Evolutionary conservation across 2,329 filamentous ascomycete species (phyloP), one percentile per base, ranked within the genome.

Genomic region (Colletotrichum australisinense): DNA sequence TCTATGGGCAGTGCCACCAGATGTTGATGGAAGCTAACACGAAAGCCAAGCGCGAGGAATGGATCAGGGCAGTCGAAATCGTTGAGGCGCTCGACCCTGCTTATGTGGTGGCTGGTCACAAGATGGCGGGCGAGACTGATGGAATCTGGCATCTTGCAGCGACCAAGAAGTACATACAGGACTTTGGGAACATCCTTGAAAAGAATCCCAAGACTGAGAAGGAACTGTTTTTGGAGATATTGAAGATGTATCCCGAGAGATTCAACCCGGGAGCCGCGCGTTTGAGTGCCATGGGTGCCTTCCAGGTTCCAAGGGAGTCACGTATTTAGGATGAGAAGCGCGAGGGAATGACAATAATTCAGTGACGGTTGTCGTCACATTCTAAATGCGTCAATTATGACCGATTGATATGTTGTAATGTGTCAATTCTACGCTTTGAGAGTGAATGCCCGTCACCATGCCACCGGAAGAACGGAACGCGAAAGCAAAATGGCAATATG

Each of bases 1-100:
- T 84, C 1, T 84, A 85, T 66, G 81, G 81, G 0, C 76, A 82
- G 26, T 77, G 79, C 5, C 80, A 83, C 58, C 81, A 82, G 74
- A 80, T 79, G 73, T 76, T 84, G 1, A 77, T 74, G 4, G 83
- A 84, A 63, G 78, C 79, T 0, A 80, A 79, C 55, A 84, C 81
- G 1, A 68, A 76, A 3, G 76, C 76, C 1, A 78, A 79, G 66
- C 75, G 82, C 1, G 67, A 76, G 9, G 76, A 78, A 14, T 85
- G 83, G 83, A 77, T 84, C 5, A 42, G 68, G 0, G 77, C 79
- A 3, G 72, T 84, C 1, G 78, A 81, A 26, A 79, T 69, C 19
- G 77, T 84, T 16, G 78, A 79, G 42, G 75, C 78, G 0, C 70
- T 83, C n/a, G 56, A 79, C 1, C 82, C 83, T 0, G 68, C 74